Percentiles rank a stretch among this genome's conserved stretches.
Conservation (phyloP, 352 stramenopile genomes). For the Phytophthora sp. region DNA sequence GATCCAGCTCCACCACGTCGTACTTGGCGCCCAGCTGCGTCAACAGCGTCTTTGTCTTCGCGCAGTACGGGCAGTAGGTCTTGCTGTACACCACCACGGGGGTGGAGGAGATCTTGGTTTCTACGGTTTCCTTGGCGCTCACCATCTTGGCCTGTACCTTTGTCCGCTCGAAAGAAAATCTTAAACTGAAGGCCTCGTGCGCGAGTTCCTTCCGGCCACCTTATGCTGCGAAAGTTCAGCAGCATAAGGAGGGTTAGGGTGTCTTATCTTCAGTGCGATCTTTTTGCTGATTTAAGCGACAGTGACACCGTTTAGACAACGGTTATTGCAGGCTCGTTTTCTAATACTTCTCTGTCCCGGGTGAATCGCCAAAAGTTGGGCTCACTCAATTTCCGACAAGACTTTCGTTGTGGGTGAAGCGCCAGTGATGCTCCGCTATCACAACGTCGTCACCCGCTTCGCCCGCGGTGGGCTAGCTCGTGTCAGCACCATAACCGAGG, state of each 20-base stretch:
- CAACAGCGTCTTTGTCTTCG: slow-evolving; percentile 70
- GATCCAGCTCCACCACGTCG: slow-evolving; percentile 69
- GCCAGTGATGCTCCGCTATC: slow-evolving; percentile 6
- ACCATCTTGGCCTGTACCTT: slow-evolving; percentile 44
- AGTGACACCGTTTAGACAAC: too few species aligned
- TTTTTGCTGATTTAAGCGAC: too few species aligned
- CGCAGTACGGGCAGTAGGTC: slow-evolving; percentile 95
- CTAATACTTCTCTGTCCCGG: too few species aligned
- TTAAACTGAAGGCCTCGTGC: too few species aligned
- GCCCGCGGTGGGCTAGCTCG: not conserved
- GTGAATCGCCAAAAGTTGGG: too few species aligned
- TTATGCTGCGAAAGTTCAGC: too few species aligned
- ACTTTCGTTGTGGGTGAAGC: not conserved
- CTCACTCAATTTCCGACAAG: not conserved
- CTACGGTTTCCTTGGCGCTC: slow-evolving; percentile 68
- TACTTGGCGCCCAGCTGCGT: slow-evolving; percentile 58
- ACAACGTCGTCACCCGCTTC: not conserved
- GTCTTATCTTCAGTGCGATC: too few species aligned
- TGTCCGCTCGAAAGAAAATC: slow-evolving; percentile 16
- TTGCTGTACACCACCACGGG: slow-evolving; percentile 93
- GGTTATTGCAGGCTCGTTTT: too few species aligned
- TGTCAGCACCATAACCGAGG: slow-evolving; percentile 19
- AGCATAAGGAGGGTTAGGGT: too few species aligned
- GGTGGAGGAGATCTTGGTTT: slow-evolving; percentile 60
- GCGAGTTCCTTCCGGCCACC: too few species aligned